A percentile compares a stretch with the other conserved stretches of the same genome.
Evolutionary conservation across 106 monocot species (phyloP).

Genomic region (Allium cepa): DNA sequence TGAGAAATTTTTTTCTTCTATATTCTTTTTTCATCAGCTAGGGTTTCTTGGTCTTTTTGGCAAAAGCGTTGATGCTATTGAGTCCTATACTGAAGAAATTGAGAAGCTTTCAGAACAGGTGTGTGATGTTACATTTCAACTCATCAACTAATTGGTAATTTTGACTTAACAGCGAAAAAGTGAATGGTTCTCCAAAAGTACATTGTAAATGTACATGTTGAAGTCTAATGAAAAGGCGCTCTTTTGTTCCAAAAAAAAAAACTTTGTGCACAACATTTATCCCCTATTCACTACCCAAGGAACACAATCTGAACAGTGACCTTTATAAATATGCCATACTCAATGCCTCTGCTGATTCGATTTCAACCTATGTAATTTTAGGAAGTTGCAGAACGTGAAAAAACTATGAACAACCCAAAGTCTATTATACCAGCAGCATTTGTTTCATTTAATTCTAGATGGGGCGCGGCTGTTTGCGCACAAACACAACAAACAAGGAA

Average conservation of each 20-base stretch:
- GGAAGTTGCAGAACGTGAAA: slow-evolving; percentile 45
- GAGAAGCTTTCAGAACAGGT: slow-evolving; percentile 76
- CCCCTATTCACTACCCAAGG: too few species aligned
- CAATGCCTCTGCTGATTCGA: too few species aligned
- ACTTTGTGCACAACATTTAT: too few species aligned
- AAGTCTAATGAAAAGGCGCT: too few species aligned
- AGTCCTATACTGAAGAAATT: slow-evolving; percentile 65
- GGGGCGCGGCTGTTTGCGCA: slow-evolving; percentile 82
- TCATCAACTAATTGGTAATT: too few species aligned
- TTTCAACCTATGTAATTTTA: slow-evolving; percentile 10
- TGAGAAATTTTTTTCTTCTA: slow-evolving; percentile 3
- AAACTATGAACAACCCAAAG: slow-evolving; percentile 38
- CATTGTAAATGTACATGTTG: too few species aligned
- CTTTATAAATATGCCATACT: too few species aligned
- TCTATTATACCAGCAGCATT: slow-evolving; percentile 62
- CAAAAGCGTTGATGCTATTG: slow-evolving; percentile 79
- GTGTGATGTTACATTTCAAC: slow-evolving; percentile 8
- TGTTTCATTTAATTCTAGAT: slow-evolving; percentile 65
- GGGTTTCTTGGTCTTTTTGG: slow-evolving; percentile 86
- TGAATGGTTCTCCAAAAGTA: too few species aligned
- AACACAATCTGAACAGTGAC: too few species aligned
- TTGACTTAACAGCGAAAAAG: too few species aligned
- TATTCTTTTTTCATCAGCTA: slow-evolving; percentile 32
- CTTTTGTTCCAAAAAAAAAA: too few species aligned
- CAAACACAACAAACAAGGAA: slow-evolving; percentile 76